Percentiles rank a stretch among this genome's conserved stretches.
Conservation (phyloP, 192 early-diverging fungal genomes). For the Coemansia sp. region DNA sequence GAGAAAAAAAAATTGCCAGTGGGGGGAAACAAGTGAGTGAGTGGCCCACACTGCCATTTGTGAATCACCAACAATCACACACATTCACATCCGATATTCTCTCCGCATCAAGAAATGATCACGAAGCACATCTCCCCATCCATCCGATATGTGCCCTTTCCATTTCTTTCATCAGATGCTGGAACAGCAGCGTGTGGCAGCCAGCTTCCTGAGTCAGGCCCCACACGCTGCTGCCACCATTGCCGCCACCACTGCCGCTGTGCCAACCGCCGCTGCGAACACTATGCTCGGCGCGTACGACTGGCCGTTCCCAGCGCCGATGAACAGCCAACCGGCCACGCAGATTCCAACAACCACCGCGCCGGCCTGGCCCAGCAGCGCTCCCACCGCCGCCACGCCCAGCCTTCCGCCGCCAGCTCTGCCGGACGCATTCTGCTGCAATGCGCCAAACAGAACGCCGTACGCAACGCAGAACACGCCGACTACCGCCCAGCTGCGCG, state of each 20-base stretch:
- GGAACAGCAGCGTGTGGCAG: too few relatives aligned
- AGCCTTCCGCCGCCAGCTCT: background rate
- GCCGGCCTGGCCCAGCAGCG: background rate
- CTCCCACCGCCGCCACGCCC: background rate
- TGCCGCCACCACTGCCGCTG: background rate
- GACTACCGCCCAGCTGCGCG: conserved; percentile 9
- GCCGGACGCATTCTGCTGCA: background rate
- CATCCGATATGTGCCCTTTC: too few relatives aligned
- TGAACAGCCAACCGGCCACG: conserved; percentile 19
- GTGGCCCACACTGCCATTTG: too few relatives aligned
- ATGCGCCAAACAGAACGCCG: conserved; percentile 18
- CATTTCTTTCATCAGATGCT: too few relatives aligned
- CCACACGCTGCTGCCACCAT: too few relatives aligned
- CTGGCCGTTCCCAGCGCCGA: conserved; percentile 6
- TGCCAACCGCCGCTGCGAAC: background rate
- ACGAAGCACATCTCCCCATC: too few relatives aligned
- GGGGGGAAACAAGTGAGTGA: too few relatives aligned
- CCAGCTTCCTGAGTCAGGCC: too few relatives aligned
- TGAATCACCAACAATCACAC: too few relatives aligned
- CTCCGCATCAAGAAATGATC: too few relatives aligned
- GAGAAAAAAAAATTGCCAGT: background rate
- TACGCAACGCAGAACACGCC: conserved; percentile 18
- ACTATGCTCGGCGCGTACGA: conserved; percentile 13
- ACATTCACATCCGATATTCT: too few relatives aligned
- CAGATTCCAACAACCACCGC: conserved; percentile 10